A percentile compares a stretch with the other conserved stretches of the same genome.
phyloP scores from a whole-genome alignment of 371 early-diverging fungal species.

The Fennellomyces sp. region DNA sequence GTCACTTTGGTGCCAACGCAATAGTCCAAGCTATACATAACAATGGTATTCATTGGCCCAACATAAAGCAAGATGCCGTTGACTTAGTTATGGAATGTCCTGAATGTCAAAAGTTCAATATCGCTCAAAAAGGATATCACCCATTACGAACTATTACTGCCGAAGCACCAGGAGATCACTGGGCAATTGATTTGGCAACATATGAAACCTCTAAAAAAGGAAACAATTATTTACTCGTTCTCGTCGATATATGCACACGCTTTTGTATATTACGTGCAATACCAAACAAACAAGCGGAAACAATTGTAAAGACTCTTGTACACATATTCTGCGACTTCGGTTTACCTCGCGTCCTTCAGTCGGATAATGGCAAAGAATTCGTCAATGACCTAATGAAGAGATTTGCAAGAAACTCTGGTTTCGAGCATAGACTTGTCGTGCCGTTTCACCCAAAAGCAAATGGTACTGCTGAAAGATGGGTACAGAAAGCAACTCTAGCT shows the following conservation, averaged over 20 bases:
- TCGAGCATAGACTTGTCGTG: background rate
- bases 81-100: constrained; percentile 10
- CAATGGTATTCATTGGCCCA: constrained; percentile 17
- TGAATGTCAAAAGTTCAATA: constrained; percentile 17
- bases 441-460: background rate
- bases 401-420: background rate
- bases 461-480: constrained; percentile 8
- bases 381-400: constrained; percentile 11
- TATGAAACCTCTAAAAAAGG: constrained; percentile 6
- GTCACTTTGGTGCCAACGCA: constrained; percentile 23
- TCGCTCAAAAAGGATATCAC: constrained; percentile 11
- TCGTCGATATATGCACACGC: constrained; percentile 27
- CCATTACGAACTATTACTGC: constrained; percentile 15
- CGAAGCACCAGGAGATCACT: constrained; percentile 15
- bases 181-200: constrained; percentile 15
- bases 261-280: constrained; percentile 16
- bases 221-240: constrained; percentile 18
- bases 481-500: background rate
- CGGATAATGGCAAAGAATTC: constrained; percentile 29
- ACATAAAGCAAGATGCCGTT: constrained; percentile 17
- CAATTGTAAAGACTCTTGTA: constrained; percentile 18
- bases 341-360: background rate
- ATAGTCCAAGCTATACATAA: constrained; percentile 13
- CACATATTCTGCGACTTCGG: constrained; percentile 30
- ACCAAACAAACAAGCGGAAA: background rate